Evolutionary conservation across 352 stramenopile species (phyloP).

Genomic region (Globisporangium nunn): DNA sequence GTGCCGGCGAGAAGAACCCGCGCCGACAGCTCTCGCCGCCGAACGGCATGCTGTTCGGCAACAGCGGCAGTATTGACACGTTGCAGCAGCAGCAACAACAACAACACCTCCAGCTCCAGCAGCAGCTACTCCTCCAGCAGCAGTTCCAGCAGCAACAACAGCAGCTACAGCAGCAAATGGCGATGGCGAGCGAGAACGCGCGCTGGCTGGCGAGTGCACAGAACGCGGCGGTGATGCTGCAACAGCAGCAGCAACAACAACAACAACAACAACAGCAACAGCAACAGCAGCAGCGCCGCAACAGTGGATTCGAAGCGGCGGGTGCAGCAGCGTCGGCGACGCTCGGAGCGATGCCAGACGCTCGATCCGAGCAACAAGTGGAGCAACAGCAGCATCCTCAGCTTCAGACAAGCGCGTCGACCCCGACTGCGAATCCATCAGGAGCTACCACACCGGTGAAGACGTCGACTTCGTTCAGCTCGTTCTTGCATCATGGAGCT

Average conservation of each 20-base stretch:
- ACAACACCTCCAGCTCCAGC: slow-evolving; percentile 13
- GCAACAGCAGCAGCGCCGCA: slow-evolving; percentile 10
- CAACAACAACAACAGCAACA: slow-evolving; percentile 5
- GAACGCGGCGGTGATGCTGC: background rate
- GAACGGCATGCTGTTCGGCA: slow-evolving; percentile 9
- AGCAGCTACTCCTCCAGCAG: slow-evolving; percentile 16
- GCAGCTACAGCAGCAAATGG: slow-evolving; percentile 14
- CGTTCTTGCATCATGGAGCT: slow-evolving; percentile 6
- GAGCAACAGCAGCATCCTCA: slow-evolving; percentile 3
- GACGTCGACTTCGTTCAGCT: background rate
- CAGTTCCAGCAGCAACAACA: slow-evolving; percentile 13
- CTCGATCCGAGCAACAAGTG: background rate
- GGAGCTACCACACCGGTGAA: slow-evolving; percentile 3
- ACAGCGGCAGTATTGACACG: background rate
- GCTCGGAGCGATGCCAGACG: slow-evolving; percentile 27
- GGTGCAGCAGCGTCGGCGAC: slow-evolving; percentile 28
- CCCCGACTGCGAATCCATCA: slow-evolving; percentile 1
- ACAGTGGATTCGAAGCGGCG: slow-evolving; percentile 23
- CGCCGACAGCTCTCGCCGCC: slow-evolving; percentile 9
- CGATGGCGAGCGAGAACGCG: slow-evolving; percentile 10
- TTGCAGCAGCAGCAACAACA: slow-evolving; percentile 15
- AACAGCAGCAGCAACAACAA: background rate
- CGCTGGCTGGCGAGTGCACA: slow-evolving; percentile 10
- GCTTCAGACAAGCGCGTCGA: background rate
- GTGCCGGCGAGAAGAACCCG: background rate